These are phyloP conservation scores for Mycena chlorophos DNA, from an alignment of 768 basidiomycete genomes.

Conservation along the genomic window DNA sequence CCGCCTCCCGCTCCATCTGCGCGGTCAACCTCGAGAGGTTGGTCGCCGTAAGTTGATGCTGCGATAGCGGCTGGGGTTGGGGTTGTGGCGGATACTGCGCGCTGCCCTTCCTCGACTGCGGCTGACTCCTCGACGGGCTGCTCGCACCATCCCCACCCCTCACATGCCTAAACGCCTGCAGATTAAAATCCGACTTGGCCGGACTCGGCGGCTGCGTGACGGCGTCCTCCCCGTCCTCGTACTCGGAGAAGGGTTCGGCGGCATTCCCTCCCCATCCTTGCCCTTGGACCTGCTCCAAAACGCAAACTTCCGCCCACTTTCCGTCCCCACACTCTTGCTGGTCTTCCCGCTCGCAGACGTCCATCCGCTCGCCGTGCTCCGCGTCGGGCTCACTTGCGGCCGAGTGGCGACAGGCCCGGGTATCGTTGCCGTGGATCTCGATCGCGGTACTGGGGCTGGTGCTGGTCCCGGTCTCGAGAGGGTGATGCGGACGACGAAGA, in stretches of 20 bases:
- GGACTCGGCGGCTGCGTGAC: not conserved
- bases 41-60: slow-evolving; percentile 1
- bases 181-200: slow-evolving; percentile 14
- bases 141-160: not conserved
- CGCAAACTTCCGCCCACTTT: slow-evolving; percentile 4
- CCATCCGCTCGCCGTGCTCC: not conserved
- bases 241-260: not conserved
- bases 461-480: not conserved
- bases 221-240: too few species aligned
- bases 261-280: not conserved
- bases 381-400: slow-evolving; percentile 1
- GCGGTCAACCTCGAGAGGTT: not conserved
- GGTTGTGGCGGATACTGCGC: too few species aligned
- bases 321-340: not conserved
- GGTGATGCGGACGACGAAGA: too few species aligned
- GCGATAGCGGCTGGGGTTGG: too few species aligned
- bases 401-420: slow-evolving; percentile 1
- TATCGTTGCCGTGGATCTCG: not conserved
- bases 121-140: not conserved
- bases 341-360: not conserved
- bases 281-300: slow-evolving; percentile 4
- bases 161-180: slow-evolving; percentile 18
- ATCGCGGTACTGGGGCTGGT: not conserved
- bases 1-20: not conserved
- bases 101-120: too few species aligned